Evolutionary conservation across 2,329 filamentous ascomycete species (phyloP), one percentile per base, ranked within the genome.

Genomic region (Aulographum hederae): DNA sequence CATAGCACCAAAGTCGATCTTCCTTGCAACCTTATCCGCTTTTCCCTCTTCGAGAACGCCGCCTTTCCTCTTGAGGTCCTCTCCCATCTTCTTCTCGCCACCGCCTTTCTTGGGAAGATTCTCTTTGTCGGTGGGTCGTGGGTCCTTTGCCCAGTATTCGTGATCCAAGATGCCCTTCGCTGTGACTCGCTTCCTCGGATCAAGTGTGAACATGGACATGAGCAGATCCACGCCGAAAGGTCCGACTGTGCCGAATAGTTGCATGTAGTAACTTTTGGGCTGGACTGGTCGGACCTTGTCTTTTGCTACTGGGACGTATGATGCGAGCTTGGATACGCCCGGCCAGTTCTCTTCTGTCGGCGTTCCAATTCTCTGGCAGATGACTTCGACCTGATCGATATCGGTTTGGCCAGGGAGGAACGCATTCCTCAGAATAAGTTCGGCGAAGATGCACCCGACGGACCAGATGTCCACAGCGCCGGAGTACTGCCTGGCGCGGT

Each of bases 271-370:
- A 38, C 69, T 67, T 2, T 36, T 35, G 17, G 35, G 71, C 70
- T 38, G 69, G 67, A 34, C 10, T 1, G 53, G 81, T 43, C 43
- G 70, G 59, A 57, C 40, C 38, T 72, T 64, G 34, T 57, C 52
- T 34, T 68, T 46, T 38, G 69, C 67, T 2, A 76, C 66, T 1
- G 78, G 67, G n/a, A 84, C 70, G 15, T 28, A 28, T 37, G 76
- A 76, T 11, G 74, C 72, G 8, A 98, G 61, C 39, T 72, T 72
- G 4, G 73, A 73, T 5, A 98, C 85, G 18, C 86, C 86, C 1
- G 89, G 85, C 89, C 89, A 98, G 50, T 84, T 86, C 12, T 89
- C 80, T 49, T 98, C 89, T 4, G 73, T 89, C 0, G 89, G 89
- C 0, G 84, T 91, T 35, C 89, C 89, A 39, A 95, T 73, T 33